Base-by-base conservation (phyloP, 2,329 filamentous ascomycete species). In the Sporothrix variecibatus region DNA sequence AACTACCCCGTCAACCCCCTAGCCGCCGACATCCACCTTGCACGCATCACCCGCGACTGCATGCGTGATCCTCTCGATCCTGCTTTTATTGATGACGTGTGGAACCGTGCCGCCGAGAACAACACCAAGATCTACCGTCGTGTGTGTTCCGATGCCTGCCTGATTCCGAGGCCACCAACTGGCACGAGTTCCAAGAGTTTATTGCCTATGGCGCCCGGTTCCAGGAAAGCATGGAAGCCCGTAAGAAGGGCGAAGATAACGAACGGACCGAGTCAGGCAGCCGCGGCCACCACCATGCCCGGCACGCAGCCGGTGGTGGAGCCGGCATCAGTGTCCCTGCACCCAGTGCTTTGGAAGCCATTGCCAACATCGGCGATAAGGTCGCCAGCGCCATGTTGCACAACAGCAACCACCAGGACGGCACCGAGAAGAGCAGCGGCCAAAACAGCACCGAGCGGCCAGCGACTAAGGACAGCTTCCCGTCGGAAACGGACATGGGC, bases 101-200 rank as follows among this genome's bases (percentile, higher is more conserved):
- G 97, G 97, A 91, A 92, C 77, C 88, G 90, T 23, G 91, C 94
- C 72, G 96, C 96, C 0, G 91, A 93, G 76, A 98, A 98, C 85
- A 99, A 99, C 81, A 99, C 96, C 2, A 95, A 94, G 80, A 88
- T 99, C 67, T 99, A 93, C 84, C 92, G 96, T 43, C 90, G 93
- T 75, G 95, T 75, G 95, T 99, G 9, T 99, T 99, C 85, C 91
- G 95, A 65, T 98, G 95, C 82, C 97, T 97, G 93, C 96, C 96
- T 0, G 96, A 99, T 81, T 98, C 91, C 71, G 94, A 98, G 80
- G 96, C 97, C 34, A 92, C 90, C 76, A 95, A 93, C 60, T 99
- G 96, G 96, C 91, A 93, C 77, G 93, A 97, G 76, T 99, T 99
- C 82, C 92, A 93, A 76, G 92, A 97, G 77, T 97, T 93, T 80